These are phyloP conservation scores for Microglena sp. DNA, from an alignment of 139 green algal genomes.

Conservation along the genomic window DNA sequence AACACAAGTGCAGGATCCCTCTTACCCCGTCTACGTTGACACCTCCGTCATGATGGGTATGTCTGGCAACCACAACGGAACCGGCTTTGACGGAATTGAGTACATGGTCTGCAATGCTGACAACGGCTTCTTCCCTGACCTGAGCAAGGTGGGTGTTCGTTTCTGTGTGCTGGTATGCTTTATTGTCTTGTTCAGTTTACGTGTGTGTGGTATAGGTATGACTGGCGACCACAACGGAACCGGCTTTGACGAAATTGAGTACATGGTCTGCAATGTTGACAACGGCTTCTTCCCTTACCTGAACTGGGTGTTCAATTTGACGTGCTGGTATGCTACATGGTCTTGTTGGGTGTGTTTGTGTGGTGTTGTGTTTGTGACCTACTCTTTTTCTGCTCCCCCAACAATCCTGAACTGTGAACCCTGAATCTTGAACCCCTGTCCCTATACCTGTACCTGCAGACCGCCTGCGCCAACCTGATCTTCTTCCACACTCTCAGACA, in stretches of 20 bases:
- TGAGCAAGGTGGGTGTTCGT: conserved; percentile 42
- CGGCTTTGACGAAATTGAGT: conserved; percentile 83
- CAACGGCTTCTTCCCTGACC: conserved; percentile 97
- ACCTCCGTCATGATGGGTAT: conserved; percentile 96
- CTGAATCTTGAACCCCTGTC: too few relatives aligned
- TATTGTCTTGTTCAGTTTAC: not conserved
- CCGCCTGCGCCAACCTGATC: conserved; percentile 64
- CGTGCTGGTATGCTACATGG: conserved; percentile 31
- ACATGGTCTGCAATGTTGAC: conserved; percentile 77
- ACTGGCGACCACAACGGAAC: conserved; percentile 71
- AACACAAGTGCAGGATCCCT: conserved; percentile 93
- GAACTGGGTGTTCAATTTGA: too few relatives aligned
- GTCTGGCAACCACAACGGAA: conserved; percentile 72
- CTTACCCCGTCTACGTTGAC: conserved; percentile 99
- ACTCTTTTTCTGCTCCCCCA: too few relatives aligned
- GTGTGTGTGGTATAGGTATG: conserved; percentile 83
- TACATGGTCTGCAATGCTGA: conserved; percentile 85
- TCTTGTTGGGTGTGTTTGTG: not conserved
- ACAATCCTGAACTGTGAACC: too few relatives aligned
- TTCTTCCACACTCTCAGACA: too few relatives aligned
- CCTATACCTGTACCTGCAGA: too few relatives aligned
- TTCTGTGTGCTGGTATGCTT: not conserved
- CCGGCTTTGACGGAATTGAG: conserved; percentile 76
- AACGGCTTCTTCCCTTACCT: conserved; percentile 97
- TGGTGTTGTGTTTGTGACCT: not conserved